Evolutionary conservation across 371 early-diverging fungal species (phyloP).

Genomic region (Batrachochytrium dendrobatidis): DNA sequence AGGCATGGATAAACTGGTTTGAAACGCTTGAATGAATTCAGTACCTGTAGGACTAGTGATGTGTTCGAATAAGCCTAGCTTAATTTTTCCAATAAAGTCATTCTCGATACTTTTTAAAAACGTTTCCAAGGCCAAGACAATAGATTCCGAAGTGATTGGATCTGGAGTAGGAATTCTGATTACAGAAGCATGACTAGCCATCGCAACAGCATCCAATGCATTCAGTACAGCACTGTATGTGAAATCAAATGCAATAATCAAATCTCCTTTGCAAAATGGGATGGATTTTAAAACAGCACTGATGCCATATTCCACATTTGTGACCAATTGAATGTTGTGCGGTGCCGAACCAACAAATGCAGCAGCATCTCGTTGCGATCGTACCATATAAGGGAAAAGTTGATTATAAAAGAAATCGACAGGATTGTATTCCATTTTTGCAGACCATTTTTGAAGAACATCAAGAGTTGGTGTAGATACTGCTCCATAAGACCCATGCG

Average conservation of each 20-base stretch:
- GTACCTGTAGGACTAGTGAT: slow-evolving; percentile 22
- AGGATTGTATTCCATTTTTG: slow-evolving; percentile 18
- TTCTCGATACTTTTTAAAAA: slow-evolving; percentile 5
- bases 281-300: slow-evolving; percentile 17
- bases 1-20: no score
- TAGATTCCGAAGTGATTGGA: slow-evolving; percentile 8
- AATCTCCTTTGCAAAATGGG: slow-evolving; percentile 3
- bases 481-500: slow-evolving; percentile 25
- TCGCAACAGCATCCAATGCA: slow-evolving; percentile 10
- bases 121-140: slow-evolving; percentile 1
- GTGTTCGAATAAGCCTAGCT: slow-evolving; percentile 21
- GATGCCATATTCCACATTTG: slow-evolving; percentile 29
- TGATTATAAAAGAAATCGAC: slow-evolving; percentile 22
- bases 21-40: no score
- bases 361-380: slow-evolving; percentile 12
- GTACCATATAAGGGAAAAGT: slow-evolving; percentile 18
- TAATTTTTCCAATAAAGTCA: neutral
- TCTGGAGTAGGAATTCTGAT: slow-evolving; percentile 14
- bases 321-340: slow-evolving; percentile 14
- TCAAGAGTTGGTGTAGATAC: slow-evolving; percentile 6
- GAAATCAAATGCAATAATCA: slow-evolving; percentile 20
- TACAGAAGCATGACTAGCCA: slow-evolving; percentile 7
- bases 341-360: slow-evolving; percentile 13
- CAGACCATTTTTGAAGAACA: slow-evolving; percentile 10
- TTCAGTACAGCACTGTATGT: slow-evolving; percentile 21